Base-by-base conservation (phyloP, 2,329 filamentous ascomycete species). In the Calonectria henricotiae region DNA sequence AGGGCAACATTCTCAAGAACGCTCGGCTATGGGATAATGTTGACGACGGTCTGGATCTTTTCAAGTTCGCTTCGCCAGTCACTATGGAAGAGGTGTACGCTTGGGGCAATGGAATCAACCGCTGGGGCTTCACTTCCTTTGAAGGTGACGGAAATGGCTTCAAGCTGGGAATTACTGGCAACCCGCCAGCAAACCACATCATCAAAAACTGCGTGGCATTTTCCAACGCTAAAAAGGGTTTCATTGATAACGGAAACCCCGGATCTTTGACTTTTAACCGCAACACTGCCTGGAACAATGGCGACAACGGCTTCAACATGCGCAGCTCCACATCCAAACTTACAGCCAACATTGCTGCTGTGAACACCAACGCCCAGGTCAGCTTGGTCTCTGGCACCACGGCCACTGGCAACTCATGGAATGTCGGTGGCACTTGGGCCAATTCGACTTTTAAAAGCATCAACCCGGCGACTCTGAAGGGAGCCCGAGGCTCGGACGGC, bases 1-100 rank as follows among this genome's bases (percentile, higher is more conserved):
- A 80, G 30, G 85, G 85, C 9, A 87, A 87, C 66, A 72, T 83
- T 2, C 70, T 86, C 11, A 81, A 81, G 37, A 83, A 83, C 4
- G 82, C 83, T 1, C 80, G 85, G 20, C 79, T 86, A 5, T 87
- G 84, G 82, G 82, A 86, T 70, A 87, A 86, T 47, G 84, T 86
- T 17, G 85, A 87, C 46, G 85, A 87, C 61, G 85, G 85, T 12
- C 70, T 76, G 15, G 75, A 77, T 13, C 67, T 78, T 2, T 77
- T 30, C 44, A 74, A 70, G 46, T 85, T 85, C 73, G 81, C 79
- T 60, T 83, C 80, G 15, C 77, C 79, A 11, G 73, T 85, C 25
- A 85, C 83, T 1, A 78, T 86, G 47, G 76, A 83, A 41, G 83
- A 86, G 44, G 82, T 81, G 6, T 79, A 84, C 58, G 73, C 84